A percentile compares a stretch with the other conserved stretches of the same genome.
Evolutionary conservation across 192 early-diverging fungal species (phyloP).

Genomic region (Gamsiella multidivaricata): DNA sequence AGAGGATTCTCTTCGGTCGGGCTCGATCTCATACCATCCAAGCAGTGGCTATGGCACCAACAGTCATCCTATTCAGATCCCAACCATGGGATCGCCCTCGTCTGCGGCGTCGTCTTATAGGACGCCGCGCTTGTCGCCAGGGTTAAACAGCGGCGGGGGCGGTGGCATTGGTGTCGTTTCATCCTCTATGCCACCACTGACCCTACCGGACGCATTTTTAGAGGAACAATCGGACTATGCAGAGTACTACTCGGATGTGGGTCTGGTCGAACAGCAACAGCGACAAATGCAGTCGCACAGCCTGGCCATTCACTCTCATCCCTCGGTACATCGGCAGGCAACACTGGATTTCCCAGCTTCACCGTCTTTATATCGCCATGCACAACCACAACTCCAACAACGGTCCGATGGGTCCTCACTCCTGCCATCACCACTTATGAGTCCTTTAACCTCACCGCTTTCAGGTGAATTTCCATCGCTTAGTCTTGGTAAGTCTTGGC

Average conservation of each 20-base stretch:
- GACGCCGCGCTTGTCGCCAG: slow-evolving; percentile 45
- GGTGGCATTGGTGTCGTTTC: slow-evolving; percentile 4
- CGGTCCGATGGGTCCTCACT: neutral
- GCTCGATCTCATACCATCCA: slow-evolving; percentile 27
- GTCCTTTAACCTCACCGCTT: slow-evolving; percentile 27
- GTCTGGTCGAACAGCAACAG: slow-evolving; percentile 5
- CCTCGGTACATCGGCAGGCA: neutral
- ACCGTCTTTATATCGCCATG: neutral
- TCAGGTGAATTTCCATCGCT: slow-evolving; percentile 35
- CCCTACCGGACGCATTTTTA: slow-evolving; percentile 33
- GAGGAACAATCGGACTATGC: slow-evolving; percentile 42
- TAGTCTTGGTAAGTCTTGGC: slow-evolving; percentile 30
- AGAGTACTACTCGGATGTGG: slow-evolving; percentile 53
- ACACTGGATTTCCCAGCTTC: neutral
- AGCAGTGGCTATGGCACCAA: neutral
- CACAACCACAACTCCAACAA: neutral
- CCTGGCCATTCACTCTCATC: neutral
- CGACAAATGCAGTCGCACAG: neutral
- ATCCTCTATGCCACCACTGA: slow-evolving; percentile 30
- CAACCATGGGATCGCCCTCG: neutral
- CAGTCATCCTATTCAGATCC: slow-evolving; percentile 29
- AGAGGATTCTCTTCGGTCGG: slow-evolving; percentile 34
- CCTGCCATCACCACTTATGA: slow-evolving; percentile 37
- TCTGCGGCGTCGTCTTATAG: slow-evolving; percentile 17
- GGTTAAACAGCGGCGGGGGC: slow-evolving; percentile 6